A percentile compares a stretch with the other conserved stretches of the same genome.
Evolutionary conservation across 1,284 basidiomycete genomes (phyloP).

Genomic region (Amylostereum chailletii): DNA sequence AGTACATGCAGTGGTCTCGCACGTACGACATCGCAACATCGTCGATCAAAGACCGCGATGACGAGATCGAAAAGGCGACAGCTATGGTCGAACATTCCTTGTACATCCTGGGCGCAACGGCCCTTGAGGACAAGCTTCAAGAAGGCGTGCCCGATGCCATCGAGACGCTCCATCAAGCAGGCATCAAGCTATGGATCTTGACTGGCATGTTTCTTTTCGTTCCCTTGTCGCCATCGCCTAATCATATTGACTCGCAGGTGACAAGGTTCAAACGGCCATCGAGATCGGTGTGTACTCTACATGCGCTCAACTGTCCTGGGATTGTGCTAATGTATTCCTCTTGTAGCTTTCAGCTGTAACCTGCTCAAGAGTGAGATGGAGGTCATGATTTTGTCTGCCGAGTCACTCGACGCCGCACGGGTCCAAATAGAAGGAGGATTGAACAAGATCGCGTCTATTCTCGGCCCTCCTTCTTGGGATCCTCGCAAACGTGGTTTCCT

Average conservation of each 20-base stretch:
- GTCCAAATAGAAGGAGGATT: conserved; percentile 88
- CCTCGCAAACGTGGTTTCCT: conserved; percentile 56
- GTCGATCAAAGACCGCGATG: conserved; percentile 74
- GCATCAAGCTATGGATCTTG: conserved; percentile 96
- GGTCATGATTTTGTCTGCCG: conserved; percentile 92
- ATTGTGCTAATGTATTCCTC: conserved; percentile 1
- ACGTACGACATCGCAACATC: conserved; percentile 77
- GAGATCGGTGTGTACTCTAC: conserved; percentile 62
- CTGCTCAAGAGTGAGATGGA: conserved; percentile 89
- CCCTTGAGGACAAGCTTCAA: conserved; percentile 94
- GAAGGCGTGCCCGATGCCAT: conserved; percentile 96
- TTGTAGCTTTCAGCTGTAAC: conserved; percentile 76
- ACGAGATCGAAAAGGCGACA: conserved; percentile 83
- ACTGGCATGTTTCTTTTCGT: conserved; percentile 47
- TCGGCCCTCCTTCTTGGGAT: conserved; percentile 55
- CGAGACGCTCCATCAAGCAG: conserved; percentile 83
- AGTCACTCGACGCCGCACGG: conserved; percentile 66
- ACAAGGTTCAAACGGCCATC: conserved; percentile 96
- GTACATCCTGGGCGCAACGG: conserved; percentile 85
- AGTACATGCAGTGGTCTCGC: conserved; percentile 79
- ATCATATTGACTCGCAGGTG: conserved; percentile 41
- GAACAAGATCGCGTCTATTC: conserved; percentile 87
- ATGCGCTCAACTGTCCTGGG: conserved; percentile 8
- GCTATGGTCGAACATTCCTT: conserved; percentile 81
- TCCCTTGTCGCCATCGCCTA: conserved; percentile 1